phyloP scores from a whole-genome alignment of 2,329 filamentous ascomycete genomes.

The Macroventuria anomochaeta region DNA sequence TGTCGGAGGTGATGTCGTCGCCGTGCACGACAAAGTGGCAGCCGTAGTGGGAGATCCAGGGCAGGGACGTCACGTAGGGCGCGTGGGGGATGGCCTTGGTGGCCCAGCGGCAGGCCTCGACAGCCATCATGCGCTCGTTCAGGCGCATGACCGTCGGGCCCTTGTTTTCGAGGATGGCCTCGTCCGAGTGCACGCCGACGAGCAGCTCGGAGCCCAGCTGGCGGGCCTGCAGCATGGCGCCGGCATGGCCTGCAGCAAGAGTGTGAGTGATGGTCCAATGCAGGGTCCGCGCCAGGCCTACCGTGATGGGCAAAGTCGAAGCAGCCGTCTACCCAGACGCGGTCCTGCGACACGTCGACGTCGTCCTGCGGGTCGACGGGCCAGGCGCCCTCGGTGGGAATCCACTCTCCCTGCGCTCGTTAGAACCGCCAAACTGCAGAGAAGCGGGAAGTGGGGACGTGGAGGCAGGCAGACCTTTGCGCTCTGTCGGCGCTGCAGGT shows the following conservation, averaged over 20 bases:
- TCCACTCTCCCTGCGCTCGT: constrained; percentile 42
- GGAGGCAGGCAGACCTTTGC: constrained; percentile 35
- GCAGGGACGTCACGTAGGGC: constrained; percentile 91
- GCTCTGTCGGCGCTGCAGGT: constrained; percentile 47
- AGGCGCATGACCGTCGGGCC: constrained; percentile 97
- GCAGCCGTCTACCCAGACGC: constrained; percentile 98
- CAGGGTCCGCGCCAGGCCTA: constrained; percentile 50
- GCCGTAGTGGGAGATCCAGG: constrained; percentile 94
- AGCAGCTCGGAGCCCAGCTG: constrained; percentile 87
- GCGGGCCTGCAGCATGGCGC: constrained; percentile 94
- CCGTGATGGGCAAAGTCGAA: constrained; percentile 99
- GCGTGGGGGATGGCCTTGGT: constrained; percentile 82
- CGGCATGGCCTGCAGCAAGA: constrained; percentile 76
- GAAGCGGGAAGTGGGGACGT: not conserved
- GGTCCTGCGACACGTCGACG: constrained; percentile 65
- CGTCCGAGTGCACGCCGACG: constrained; percentile 93
- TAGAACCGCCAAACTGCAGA: too few species aligned
- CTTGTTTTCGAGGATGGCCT: constrained; percentile 95
- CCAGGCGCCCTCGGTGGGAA: constrained; percentile 64
- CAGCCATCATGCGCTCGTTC: constrained; percentile 84
- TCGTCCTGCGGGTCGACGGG: constrained; percentile 70
- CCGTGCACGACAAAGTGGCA: constrained; percentile 96
- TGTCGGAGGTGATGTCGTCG: constrained; percentile 96
- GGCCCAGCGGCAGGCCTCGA: constrained; percentile 94
- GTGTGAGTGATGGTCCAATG: not conserved